phyloP scores from a whole-genome alignment of 2,329 filamentous ascomycete genomes.

The Colletotrichum simmondsii region DNA sequence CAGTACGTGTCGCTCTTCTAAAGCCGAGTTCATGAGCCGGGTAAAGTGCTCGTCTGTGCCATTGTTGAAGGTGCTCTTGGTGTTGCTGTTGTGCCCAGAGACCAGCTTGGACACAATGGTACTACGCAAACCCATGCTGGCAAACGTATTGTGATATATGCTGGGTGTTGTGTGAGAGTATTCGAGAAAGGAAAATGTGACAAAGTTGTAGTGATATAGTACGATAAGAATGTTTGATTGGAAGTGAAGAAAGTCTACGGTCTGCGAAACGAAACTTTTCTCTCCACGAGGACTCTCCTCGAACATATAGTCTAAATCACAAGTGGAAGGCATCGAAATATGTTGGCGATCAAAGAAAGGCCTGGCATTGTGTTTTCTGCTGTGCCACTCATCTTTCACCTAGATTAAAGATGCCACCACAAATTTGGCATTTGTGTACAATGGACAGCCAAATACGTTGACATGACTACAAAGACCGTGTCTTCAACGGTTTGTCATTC shows the following conservation, averaged over 20 bases:
- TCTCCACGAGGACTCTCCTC: not conserved
- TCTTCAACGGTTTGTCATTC: not conserved
- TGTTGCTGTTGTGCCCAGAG: not conserved
- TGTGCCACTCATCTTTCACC: not conserved
- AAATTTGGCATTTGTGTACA: not conserved
- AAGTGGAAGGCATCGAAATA: not conserved
- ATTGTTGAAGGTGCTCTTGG: not conserved
- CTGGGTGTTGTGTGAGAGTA: not conserved
- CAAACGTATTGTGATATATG: not conserved
- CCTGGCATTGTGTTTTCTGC: not conserved
- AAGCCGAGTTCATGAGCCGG: conserved; percentile 25
- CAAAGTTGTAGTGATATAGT: not conserved
- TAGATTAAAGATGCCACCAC: not conserved
- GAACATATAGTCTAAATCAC: not conserved
- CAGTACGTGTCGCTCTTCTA: conserved; percentile 15
- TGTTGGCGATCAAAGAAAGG: not conserved
- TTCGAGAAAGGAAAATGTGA: no score
- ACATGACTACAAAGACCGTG: not conserved
- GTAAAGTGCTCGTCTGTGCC: not conserved
- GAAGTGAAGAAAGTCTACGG: not conserved
- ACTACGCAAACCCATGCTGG: not conserved
- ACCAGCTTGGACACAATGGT: not conserved
- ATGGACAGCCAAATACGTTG: not conserved
- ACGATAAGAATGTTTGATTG: not conserved
- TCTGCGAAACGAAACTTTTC: not conserved